A percentile compares a stretch with the other conserved stretches of the same genome.
Conservation (phyloP, 331 rosid genomes). For the Malus hybrid region DNA sequence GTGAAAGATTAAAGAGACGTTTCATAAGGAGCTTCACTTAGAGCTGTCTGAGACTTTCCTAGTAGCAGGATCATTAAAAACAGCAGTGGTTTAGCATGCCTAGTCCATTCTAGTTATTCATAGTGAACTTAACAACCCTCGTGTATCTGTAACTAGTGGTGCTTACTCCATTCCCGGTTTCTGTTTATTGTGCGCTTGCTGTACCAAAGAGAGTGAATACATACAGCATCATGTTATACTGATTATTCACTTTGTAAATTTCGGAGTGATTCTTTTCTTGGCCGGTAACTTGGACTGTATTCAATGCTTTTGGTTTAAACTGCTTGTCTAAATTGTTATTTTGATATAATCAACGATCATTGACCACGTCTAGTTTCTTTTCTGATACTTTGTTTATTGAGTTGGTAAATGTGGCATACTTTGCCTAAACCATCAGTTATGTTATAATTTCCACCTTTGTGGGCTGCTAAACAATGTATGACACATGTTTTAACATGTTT, state of each 20-base stretch:
- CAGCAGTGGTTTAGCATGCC: background rate
- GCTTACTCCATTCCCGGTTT: background rate
- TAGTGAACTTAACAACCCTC: background rate
- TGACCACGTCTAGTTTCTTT: background rate
- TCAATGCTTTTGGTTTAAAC: background rate
- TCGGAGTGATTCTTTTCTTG: background rate
- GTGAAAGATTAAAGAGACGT: background rate
- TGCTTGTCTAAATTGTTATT: background rate
- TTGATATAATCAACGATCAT: background rate
- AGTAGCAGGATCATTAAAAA: background rate
- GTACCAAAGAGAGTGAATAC: no score
- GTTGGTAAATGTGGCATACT: background rate
- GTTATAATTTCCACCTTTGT: constrained; percentile 2
- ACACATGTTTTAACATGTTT: background rate
- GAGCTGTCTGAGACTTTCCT: background rate
- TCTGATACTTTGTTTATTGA: background rate
- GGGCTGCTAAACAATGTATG: background rate
- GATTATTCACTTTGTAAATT: background rate
- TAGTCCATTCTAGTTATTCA: background rate
- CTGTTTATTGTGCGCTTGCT: background rate
- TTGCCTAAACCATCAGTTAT: background rate
- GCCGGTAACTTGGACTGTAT: background rate
- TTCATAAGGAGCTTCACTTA: background rate
- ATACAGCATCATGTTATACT: background rate
- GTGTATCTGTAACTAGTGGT: background rate